phyloP scores from a whole-genome alignment of 2,329 filamentous ascomycete species.

The Myriosclerotinia duriaeana region DNA sequence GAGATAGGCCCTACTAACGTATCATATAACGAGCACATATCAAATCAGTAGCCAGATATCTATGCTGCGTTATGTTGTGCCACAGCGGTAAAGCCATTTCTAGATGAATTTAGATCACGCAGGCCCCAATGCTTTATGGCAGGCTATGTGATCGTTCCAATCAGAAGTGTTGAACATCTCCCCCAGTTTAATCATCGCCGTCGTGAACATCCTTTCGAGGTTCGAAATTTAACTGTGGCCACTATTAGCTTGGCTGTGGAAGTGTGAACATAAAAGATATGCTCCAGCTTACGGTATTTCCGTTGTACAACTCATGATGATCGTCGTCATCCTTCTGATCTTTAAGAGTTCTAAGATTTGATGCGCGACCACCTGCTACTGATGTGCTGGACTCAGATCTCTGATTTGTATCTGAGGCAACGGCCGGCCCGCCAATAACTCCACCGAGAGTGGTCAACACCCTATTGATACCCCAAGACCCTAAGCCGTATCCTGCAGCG shows the following conservation, averaged over 20 bases:
- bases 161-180: background rate
- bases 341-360: constrained; percentile 52
- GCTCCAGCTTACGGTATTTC: constrained; percentile 67
- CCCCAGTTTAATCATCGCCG: constrained; percentile 26
- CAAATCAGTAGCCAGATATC: background rate
- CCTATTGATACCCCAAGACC: constrained; percentile 46
- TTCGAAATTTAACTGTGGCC: constrained; percentile 37
- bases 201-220: constrained; percentile 37
- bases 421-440: constrained; percentile 40
- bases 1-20: background rate
- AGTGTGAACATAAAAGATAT: background rate
- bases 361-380: constrained; percentile 38
- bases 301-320: constrained; percentile 80
- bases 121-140: background rate
- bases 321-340: constrained; percentile 55
- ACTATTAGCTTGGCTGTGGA: constrained; percentile 14
- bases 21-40: background rate
- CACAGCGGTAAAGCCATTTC: background rate
- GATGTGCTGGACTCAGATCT: constrained; percentile 14
- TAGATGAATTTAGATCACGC: background rate
- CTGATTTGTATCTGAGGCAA: constrained; percentile 10
- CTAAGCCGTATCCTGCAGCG: constrained; percentile 41
- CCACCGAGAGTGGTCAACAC: constrained; percentile 46
- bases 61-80: background rate
- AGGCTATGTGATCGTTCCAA: background rate